These are phyloP conservation scores for Phytophthora cryptogea DNA, from an alignment of 352 stramenopile species.

Conservation along the genomic window DNA sequence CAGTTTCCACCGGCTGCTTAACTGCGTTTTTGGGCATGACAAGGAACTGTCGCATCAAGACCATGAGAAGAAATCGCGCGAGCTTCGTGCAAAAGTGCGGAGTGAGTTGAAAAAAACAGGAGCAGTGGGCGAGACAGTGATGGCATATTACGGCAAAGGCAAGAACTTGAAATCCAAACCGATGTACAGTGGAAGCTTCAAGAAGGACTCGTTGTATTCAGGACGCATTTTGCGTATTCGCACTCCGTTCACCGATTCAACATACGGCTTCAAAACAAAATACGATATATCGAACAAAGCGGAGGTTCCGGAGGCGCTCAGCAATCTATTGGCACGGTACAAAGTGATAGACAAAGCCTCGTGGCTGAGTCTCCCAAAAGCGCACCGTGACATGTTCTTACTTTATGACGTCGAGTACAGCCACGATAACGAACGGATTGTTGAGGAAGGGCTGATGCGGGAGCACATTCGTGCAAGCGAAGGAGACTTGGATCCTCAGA, in stretches of 20 bases:
- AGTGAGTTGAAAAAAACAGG: conserved; percentile 68
- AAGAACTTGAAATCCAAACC: conserved; percentile 51
- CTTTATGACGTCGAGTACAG: conserved; percentile 76
- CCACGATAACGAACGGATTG: conserved; percentile 59
- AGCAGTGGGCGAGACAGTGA: conserved; percentile 43
- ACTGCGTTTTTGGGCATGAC: conserved; percentile 61
- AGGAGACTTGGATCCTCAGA: conserved; percentile 59
- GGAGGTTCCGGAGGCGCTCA: conserved; percentile 39
- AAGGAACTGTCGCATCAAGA: conserved; percentile 39
- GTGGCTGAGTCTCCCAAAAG: conserved; percentile 52
- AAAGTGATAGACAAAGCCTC: conserved; percentile 54
- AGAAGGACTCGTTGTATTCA: conserved; percentile 50
- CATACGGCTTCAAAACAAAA: conserved; percentile 43
- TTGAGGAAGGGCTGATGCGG: conserved; percentile 63
- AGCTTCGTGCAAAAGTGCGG: conserved; percentile 46
- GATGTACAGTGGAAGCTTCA: conserved; percentile 49
- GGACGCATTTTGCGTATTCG: conserved; percentile 56
- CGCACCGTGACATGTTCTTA: conserved; percentile 64
- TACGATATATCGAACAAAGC: conserved; percentile 46
- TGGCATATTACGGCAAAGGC: conserved; percentile 67
- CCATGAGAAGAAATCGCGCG: conserved; percentile 46
- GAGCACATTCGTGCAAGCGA: conserved; percentile 59
- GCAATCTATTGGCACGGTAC: conserved; percentile 49
- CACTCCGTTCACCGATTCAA: conserved; percentile 56
- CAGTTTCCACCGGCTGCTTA: conserved; percentile 71